Conservation (phyloP, 1,139 yeast genomes). For the Candida dubliniensis region DNA sequence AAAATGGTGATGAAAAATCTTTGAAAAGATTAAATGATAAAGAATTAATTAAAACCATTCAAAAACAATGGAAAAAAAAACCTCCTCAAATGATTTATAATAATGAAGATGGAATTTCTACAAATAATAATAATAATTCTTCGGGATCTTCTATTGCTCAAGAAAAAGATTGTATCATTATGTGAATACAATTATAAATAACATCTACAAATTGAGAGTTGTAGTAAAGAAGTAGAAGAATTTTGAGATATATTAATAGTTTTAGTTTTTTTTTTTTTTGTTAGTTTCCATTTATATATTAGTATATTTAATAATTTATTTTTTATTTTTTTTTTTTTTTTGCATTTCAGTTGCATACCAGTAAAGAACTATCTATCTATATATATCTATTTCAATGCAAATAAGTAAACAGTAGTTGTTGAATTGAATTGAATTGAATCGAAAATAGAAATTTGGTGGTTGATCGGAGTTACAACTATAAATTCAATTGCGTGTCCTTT, state of each 20-base stretch:
- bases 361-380: too few species aligned
- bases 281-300: neutral
- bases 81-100: conserved; percentile 11
- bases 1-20: conserved; percentile 71
- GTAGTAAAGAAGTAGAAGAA: neutral
- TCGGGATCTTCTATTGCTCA: conserved; percentile 25
- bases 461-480: too few species aligned
- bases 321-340: too few species aligned
- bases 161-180: conserved; percentile 47
- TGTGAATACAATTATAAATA: conserved; percentile 19
- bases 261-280: neutral
- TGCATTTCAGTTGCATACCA: too few species aligned
- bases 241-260: too few species aligned
- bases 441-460: too few species aligned
- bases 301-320: neutral
- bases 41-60: conserved; percentile 30
- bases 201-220: neutral
- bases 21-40: conserved; percentile 36
- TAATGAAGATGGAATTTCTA: conserved; percentile 4
- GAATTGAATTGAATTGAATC: too few species aligned
- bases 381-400: too few species aligned
- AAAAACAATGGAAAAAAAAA: conserved; percentile 31
- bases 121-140: conserved; percentile 3
- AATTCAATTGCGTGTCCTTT: too few species aligned
- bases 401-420: too few species aligned